A percentile compares a stretch with the other conserved stretches of the same genome.
phyloP scores from a whole-genome alignment of 129 eudicot genomes.

The Kitagawia praeruptora region DNA sequence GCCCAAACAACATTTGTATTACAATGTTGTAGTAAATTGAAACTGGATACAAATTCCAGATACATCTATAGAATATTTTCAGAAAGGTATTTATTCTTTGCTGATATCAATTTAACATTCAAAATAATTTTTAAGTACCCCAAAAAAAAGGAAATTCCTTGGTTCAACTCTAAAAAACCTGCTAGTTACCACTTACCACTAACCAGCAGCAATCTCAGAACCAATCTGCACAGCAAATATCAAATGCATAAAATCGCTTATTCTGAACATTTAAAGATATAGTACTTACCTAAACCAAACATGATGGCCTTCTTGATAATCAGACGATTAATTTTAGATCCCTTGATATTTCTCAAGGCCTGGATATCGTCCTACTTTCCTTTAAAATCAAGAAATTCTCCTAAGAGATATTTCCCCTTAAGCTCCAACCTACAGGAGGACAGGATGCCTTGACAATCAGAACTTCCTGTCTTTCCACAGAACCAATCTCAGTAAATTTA shows the following conservation, averaged over 20 bases:
- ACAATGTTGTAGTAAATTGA: not conserved
- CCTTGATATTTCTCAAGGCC: constrained; percentile 52
- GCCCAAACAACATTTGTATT: not conserved
- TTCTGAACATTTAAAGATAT: not conserved
- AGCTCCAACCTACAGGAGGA: constrained; percentile 65
- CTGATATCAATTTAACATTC: not conserved
- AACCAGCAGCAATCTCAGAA: too few species aligned
- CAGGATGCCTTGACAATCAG: not conserved
- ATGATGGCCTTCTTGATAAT: constrained; percentile 69
- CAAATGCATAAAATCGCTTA: not conserved
- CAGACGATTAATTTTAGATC: constrained; percentile 77
- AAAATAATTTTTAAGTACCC: not conserved
- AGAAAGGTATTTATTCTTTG: not conserved
- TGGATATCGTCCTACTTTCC: constrained; percentile 77
- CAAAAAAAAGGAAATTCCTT: not conserved
- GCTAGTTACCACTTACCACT: not conserved
- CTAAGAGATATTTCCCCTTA: constrained; percentile 54
- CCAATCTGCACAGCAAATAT: not conserved
- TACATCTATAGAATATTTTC: not conserved
- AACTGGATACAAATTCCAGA: not conserved
- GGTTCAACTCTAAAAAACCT: not conserved
- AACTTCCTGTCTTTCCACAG: not conserved
- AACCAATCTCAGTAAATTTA: not conserved
- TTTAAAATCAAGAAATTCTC: constrained; percentile 87
- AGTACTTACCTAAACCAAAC: constrained; percentile 74